phyloP scores from a whole-genome alignment of 805 yeast species.

The Pichia nanzhaoensis region DNA sequence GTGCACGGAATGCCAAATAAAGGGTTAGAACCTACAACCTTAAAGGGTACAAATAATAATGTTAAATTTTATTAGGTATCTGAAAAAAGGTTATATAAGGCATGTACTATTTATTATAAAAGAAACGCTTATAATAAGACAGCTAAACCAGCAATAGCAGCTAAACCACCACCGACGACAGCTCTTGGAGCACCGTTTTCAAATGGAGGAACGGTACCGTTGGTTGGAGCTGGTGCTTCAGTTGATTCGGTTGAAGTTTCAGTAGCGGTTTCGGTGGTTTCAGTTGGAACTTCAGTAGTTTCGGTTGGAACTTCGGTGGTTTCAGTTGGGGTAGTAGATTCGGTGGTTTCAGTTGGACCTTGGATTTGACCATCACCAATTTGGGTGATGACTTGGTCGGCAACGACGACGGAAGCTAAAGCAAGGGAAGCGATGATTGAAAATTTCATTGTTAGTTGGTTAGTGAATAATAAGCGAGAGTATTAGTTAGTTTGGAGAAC shows the following conservation, averaged over 20 bases:
- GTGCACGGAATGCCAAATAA: too few species aligned
- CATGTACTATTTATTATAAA: background rate
- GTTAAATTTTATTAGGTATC: too few species aligned
- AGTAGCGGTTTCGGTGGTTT: conserved; percentile 12
- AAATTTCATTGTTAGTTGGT: conserved; percentile 18
- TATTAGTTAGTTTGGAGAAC: background rate
- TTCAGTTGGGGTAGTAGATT: conserved; percentile 11
- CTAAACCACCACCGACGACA: conserved; percentile 25
- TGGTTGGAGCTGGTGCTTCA: conserved; percentile 11
- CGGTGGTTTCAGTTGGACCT: conserved; percentile 26
- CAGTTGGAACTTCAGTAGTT: conserved; percentile 3
- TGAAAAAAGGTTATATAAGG: too few species aligned
- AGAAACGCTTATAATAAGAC: conserved; percentile 19
- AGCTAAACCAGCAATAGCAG: conserved; percentile 27
- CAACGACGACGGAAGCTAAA: conserved; percentile 30
- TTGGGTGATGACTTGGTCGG: conserved; percentile 39
- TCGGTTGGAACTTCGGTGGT: conserved; percentile 2
- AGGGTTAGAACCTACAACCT: too few species aligned
- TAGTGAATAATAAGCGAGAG: conserved; percentile 7
- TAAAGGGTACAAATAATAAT: too few species aligned
- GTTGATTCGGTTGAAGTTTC: conserved; percentile 24
- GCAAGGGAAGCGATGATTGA: conserved; percentile 20
- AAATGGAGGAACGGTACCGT: conserved; percentile 16
- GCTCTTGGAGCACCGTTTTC: conserved; percentile 19
- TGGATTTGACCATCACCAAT: conserved; percentile 59